A percentile compares a stretch with the other conserved stretches of the same genome.
Conservation (phyloP, 2,329 filamentous ascomycete genomes). For the Magnaporthiopsis incrustans region DNA sequence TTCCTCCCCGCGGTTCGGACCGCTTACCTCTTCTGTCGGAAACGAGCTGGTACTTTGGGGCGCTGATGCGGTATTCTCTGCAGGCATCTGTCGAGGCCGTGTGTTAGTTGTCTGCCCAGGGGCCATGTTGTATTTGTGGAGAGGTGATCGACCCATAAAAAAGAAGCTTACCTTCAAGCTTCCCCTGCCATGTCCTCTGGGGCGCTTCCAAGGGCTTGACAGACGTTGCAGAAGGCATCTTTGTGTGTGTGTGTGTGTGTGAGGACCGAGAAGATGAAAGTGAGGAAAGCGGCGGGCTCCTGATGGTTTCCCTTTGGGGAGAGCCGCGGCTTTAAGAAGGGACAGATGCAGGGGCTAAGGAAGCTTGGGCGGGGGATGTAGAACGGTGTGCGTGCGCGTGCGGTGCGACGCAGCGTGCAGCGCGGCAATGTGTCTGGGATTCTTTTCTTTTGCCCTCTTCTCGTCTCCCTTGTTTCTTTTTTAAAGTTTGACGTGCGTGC, state of each 20-base stretch:
- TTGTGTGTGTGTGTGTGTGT: no score
- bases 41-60: constrained; percentile 23
- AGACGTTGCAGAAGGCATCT: constrained; percentile 11
- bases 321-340: neutral
- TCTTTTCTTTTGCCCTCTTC: neutral
- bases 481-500: constrained; percentile 1
- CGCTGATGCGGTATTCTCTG: constrained; percentile 19
- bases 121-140: neutral
- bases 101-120: neutral
- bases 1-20: neutral
- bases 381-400: constrained; percentile 1
- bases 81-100: constrained; percentile 20
- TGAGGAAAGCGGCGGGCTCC: neutral
- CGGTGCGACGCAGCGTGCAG: neutral
- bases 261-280: neutral
- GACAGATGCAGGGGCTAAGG: neutral
- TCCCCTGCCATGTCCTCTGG: constrained; percentile 23
- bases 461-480: constrained; percentile 5
- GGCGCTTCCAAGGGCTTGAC: constrained; percentile 9
- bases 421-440: neutral
- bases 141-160: neutral
- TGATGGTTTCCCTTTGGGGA: neutral
- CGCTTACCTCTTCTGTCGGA: constrained; percentile 25
- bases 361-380: neutral
- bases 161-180: constrained; percentile 20